Evolutionary conservation across 176 grass and related monocot genomes (phyloP).

Genomic region (Dendrocalamus sinicus): DNA sequence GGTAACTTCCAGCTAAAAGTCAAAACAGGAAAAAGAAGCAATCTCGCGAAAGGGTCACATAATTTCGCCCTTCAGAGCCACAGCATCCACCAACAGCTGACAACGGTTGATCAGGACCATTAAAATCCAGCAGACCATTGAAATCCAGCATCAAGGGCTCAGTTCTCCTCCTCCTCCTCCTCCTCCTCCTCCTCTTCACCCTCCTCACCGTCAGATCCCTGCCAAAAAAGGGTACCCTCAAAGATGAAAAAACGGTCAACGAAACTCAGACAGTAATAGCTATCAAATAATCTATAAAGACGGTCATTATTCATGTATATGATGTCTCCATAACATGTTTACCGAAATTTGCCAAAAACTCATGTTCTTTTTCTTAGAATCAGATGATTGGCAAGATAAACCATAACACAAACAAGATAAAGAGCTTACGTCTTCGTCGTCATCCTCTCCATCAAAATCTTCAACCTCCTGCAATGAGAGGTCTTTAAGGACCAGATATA

Average conservation of each 20-base stretch:
- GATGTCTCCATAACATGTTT: not conserved
- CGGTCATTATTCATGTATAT: not conserved
- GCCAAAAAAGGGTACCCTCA: constrained; percentile 18
- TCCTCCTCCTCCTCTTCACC: constrained; percentile 49
- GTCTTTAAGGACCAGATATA: constrained; percentile 30
- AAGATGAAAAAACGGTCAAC: not conserved
- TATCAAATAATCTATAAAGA: not conserved
- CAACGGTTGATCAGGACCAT: constrained; percentile 1
- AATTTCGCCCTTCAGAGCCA: constrained; percentile 42
- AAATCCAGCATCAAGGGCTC: constrained; percentile 32
- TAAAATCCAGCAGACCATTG: constrained; percentile 27
- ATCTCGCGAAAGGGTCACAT: constrained; percentile 30
- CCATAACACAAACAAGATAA: not conserved
- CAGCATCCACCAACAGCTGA: constrained; percentile 30
- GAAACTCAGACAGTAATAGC: not conserved
- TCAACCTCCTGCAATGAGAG: constrained; percentile 71
- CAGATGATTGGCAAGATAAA: not conserved
- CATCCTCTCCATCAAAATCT: constrained; percentile 79
- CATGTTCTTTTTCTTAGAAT: not conserved
- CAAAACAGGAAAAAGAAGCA: constrained; percentile 46
- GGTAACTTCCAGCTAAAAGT: constrained; percentile 62
- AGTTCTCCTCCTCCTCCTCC: constrained; percentile 19
- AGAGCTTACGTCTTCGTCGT: constrained; percentile 74
- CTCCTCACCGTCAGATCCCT: constrained; percentile 58
- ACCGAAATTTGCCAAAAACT: not conserved